These are phyloP conservation scores for Elongisporangium undulatum DNA, from an alignment of 352 stramenopile genomes.

Conservation along the genomic window DNA sequence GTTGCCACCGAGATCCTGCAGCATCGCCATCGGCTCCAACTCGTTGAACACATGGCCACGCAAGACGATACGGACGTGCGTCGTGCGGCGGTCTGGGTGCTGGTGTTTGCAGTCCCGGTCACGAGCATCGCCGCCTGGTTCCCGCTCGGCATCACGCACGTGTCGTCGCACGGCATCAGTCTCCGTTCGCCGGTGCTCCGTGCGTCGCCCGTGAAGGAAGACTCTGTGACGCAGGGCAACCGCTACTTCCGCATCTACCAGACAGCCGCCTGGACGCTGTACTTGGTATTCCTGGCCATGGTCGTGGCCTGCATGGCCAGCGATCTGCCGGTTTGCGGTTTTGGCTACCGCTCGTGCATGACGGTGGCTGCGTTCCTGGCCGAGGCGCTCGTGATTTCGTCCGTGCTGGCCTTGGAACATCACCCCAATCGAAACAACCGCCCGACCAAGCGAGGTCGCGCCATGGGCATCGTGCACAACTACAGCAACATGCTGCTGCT, in stretches of 20 bases:
- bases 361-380: conserved; percentile 65
- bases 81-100: conserved; percentile 29
- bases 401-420: conserved; percentile 58
- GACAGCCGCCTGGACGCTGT: conserved; percentile 51
- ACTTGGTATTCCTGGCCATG: conserved; percentile 41
- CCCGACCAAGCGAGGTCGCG: conserved; percentile 32
- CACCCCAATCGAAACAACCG: conserved; percentile 24
- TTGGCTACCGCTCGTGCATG: conserved; percentile 45
- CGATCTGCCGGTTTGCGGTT: conserved; percentile 27
- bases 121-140: conserved; percentile 61
- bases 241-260: conserved; percentile 71
- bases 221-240: conserved; percentile 30
- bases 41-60: conserved; percentile 26
- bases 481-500: conserved; percentile 84
- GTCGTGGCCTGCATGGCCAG: conserved; percentile 29
- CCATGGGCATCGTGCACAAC: conserved; percentile 78
- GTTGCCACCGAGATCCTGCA: conserved; percentile 47
- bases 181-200: conserved; percentile 18
- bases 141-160: conserved; percentile 41
- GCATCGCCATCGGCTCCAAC: conserved; percentile 28
- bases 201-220: conserved; percentile 20
- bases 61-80: conserved; percentile 18
- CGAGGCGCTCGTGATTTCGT: conserved; percentile 77
- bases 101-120: conserved; percentile 42
- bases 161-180: conserved; percentile 5